These are phyloP conservation scores for Colletotrichum lindemuthianum DNA, from an alignment of 2,329 filamentous ascomycete species.

Conservation along the genomic window DNA sequence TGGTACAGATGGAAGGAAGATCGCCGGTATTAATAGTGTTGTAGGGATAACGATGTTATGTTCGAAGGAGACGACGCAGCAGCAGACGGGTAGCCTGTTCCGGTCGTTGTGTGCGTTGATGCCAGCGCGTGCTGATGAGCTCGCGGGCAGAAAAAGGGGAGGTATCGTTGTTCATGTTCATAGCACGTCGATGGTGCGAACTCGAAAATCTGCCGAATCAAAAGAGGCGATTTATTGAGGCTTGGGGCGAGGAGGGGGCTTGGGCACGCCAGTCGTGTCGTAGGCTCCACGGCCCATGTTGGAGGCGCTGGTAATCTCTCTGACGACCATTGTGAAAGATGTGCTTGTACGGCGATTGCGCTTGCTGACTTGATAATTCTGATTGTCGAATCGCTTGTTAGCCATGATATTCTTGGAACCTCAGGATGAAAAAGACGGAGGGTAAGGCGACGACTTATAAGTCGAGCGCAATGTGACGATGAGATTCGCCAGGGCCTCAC, in stretches of 20 bases:
- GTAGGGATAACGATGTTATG: slow-evolving; percentile 22
- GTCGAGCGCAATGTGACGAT: slow-evolving; percentile 42
- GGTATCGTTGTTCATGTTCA: slow-evolving; percentile 18
- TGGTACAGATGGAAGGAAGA: slow-evolving; percentile 30
- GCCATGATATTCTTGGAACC: slow-evolving; percentile 26
- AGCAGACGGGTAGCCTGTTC: slow-evolving; percentile 26
- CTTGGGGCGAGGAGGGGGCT: slow-evolving; percentile 56
- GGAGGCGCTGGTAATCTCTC: slow-evolving; percentile 44
- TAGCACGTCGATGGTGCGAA: slow-evolving; percentile 12
- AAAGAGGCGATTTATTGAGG: slow-evolving; percentile 45
- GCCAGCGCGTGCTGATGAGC: slow-evolving; percentile 37
- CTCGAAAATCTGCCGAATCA: not conserved
- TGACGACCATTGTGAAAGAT: slow-evolving; percentile 48
- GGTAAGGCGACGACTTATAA: slow-evolving; percentile 37
- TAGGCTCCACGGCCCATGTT: slow-evolving; percentile 64
- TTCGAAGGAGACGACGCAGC: slow-evolving; percentile 29
- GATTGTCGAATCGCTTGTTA: slow-evolving; percentile 28
- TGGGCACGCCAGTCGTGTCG: slow-evolving; percentile 60
- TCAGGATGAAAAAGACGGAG: slow-evolving; percentile 18
- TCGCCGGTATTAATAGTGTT: slow-evolving; percentile 31
- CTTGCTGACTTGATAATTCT: slow-evolving; percentile 4
- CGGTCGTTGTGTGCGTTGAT: slow-evolving; percentile 33
- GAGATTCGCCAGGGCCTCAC: slow-evolving; percentile 15
- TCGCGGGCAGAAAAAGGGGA: slow-evolving; percentile 5
- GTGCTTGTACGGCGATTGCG: slow-evolving; percentile 1